Base-by-base conservation (phyloP, 2,329 filamentous ascomycete genomes). In the Monilinia fructicola region DNA sequence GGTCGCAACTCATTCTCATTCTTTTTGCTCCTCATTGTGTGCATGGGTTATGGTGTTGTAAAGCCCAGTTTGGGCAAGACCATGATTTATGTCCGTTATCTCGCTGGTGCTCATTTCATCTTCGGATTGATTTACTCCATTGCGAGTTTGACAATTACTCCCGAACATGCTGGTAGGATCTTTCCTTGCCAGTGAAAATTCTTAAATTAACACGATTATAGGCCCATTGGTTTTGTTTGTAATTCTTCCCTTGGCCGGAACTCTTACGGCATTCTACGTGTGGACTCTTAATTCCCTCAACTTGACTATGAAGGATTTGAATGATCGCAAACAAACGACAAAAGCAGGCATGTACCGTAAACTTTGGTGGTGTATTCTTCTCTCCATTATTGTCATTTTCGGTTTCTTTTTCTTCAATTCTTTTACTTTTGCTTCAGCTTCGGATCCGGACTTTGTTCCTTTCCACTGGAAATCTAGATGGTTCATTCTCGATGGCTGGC, bases 381-480 rank as follows among this genome's bases (percentile, higher is more conserved):
- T 87, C 70, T 96, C 91, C 77, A 96, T 99, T 76, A 81, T 98
- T 59, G 92, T 98, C 73, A 97, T 98, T 73, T 99, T 99, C 74
- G 93, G 85, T 67, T 99, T 99, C 82, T 97, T 99, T 83, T 98
- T 99, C 82, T 89, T 98, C 82, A 98, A 97, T 82, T 96, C 91
- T 73, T 93, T 97, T 79, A 92, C 91, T 0, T 97, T 99, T 77
- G 94, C 93, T 59, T 93, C 93, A 16, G 87, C 88, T 58, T 86
- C 85, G 58, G 90, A 93, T 70, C 91, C 91, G 0, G 90, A 96
- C 77, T 99, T 96, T 77, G 92, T 97, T 5, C 95, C 95, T 1
- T 91, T 92, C 73, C 94, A 99, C 79, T 99, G 95, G 95, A 94
- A 97, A 80, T 93, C 91, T 5, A 84, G 95, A 68, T 99, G 95